A percentile compares a stretch with the other conserved stretches of the same genome.
phyloP scores from a whole-genome alignment of 352 stramenopile genomes.

The Phytophthora colocasiae region DNA sequence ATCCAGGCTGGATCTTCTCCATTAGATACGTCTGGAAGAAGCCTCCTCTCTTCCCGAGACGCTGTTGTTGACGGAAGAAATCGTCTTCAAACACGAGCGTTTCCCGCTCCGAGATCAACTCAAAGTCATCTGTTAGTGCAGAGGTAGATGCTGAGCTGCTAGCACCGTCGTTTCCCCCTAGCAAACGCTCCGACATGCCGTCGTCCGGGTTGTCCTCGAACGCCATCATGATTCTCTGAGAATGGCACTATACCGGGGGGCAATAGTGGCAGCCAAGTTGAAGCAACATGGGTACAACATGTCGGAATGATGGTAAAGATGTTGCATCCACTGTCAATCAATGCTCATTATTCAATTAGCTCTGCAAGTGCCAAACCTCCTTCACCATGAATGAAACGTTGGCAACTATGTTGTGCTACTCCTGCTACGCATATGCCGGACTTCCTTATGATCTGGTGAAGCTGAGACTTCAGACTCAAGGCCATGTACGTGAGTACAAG shows the following conservation, averaged over 20 bases:
- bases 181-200: conserved; percentile 38
- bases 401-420: conserved; percentile 56
- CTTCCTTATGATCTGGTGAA: conserved; percentile 86
- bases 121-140: conserved; percentile 52
- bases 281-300: not conserved
- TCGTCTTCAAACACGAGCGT: conserved; percentile 84
- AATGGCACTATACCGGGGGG: conserved; percentile 18
- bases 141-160: conserved; percentile 11
- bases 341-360: conserved; percentile 5
- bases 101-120: conserved; percentile 77
- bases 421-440: conserved; percentile 70
- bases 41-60: conserved; percentile 37
- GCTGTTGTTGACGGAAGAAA: conserved; percentile 46
- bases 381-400: conserved; percentile 45
- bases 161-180: conserved; percentile 13
- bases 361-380: no score
- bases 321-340: not conserved
- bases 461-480: conserved; percentile 78
- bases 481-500: conserved; percentile 54
- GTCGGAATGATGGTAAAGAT: conserved; percentile 1
- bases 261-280: conserved; percentile 4
- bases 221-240: conserved; percentile 48
- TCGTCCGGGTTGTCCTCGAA: conserved; percentile 44
- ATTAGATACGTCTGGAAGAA: conserved; percentile 82
- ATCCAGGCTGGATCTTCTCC: conserved; percentile 86